phyloP scores from a whole-genome alignment of 306 rosid species.

The Malus asiatica region DNA sequence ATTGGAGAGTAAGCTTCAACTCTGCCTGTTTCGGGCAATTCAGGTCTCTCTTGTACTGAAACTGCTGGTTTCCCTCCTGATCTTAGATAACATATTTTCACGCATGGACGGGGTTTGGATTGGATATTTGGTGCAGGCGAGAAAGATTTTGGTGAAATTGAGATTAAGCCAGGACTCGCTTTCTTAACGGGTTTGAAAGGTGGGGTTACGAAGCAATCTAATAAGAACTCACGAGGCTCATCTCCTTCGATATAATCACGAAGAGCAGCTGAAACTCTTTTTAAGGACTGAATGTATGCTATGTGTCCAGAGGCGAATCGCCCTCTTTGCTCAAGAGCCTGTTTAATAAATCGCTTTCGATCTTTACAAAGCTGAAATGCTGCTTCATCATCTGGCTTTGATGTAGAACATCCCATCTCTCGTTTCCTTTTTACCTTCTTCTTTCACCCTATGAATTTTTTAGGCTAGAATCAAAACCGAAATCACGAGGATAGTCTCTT shows the following conservation, averaged over 20 bases:
- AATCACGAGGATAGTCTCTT: constrained; percentile 32
- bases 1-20: constrained; percentile 58
- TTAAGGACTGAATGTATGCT: constrained; percentile 65
- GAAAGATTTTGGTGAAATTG: constrained; percentile 53
- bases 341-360: constrained; percentile 70
- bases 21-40: constrained; percentile 56
- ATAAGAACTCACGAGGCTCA: constrained; percentile 37
- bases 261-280: constrained; percentile 77
- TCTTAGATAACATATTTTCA: constrained; percentile 61
- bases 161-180: constrained; percentile 44
- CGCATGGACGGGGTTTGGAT: constrained; percentile 35
- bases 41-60: constrained; percentile 77
- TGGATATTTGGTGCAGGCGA: constrained; percentile 27
- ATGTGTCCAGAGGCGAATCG: constrained; percentile 61
- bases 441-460: constrained; percentile 42
- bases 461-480: constrained; percentile 46
- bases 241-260: constrained; percentile 68
- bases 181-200: constrained; percentile 57
- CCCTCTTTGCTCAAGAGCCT: constrained; percentile 72
- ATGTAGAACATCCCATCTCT: constrained; percentile 91
- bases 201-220: constrained; percentile 63
- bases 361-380: constrained; percentile 90
- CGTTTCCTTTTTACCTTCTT: constrained; percentile 13
- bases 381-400: constrained; percentile 80
- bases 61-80: constrained; percentile 66